Evolutionary conservation across 2,329 filamentous ascomycete genomes (phyloP).

Genomic region (Cladosporium sp.): DNA sequence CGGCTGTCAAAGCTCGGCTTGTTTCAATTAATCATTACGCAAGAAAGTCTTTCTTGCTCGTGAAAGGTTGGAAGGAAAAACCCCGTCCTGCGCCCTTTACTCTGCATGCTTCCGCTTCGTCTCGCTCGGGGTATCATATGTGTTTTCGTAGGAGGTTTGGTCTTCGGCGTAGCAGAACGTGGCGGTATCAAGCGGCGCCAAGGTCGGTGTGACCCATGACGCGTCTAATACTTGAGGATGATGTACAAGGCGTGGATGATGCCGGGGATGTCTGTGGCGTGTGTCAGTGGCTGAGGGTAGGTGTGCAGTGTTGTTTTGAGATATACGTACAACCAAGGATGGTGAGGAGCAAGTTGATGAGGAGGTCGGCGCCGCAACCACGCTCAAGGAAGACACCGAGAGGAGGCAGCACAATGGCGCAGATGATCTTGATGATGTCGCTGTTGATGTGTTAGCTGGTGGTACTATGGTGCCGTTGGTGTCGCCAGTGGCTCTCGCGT

Average conservation of each 20-base stretch:
- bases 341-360: constrained; percentile 90
- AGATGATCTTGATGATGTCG: constrained; percentile 76
- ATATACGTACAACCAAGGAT: constrained; percentile 45
- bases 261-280: constrained; percentile 50
- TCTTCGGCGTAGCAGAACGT: not conserved
- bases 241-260: constrained; percentile 95
- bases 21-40: too few relatives aligned
- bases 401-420: constrained; percentile 85
- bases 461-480: not conserved
- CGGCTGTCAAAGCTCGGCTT: not conserved
- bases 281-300: not conserved
- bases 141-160: not conserved
- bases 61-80: not conserved
- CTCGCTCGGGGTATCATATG: constrained; percentile 6
- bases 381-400: constrained; percentile 92
- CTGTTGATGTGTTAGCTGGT: constrained; percentile 36
- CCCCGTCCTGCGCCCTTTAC: not conserved
- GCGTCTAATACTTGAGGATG: constrained; percentile 75
- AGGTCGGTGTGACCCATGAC: not conserved
- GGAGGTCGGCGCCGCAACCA: constrained; percentile 78
- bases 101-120: not conserved
- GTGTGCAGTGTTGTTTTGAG: not conserved
- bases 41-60: not conserved
- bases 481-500: not conserved
- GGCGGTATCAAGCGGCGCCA: not conserved